These are phyloP conservation scores for Cryphonectria radicalis DNA, from an alignment of 2,329 filamentous ascomycete species.

Conservation along the genomic window DNA sequence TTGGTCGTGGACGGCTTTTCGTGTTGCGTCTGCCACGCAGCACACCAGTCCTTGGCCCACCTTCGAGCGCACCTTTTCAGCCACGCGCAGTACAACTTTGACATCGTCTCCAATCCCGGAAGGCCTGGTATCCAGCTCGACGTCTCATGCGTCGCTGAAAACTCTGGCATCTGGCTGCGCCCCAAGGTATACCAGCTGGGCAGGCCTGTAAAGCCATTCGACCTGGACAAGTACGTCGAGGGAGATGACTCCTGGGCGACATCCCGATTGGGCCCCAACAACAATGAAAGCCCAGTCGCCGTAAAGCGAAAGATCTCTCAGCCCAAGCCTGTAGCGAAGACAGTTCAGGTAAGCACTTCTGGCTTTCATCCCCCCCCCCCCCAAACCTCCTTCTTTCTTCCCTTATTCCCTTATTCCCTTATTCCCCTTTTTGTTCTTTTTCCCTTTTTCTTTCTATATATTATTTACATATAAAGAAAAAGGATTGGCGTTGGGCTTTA, in stretches of 20 bases:
- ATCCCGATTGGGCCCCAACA: slow-evolving; percentile 46
- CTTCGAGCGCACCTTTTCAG: slow-evolving; percentile 54
- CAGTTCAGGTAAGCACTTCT: slow-evolving; percentile 18
- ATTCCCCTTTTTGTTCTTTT: too few species aligned
- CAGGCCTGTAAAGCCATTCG: slow-evolving; percentile 48
- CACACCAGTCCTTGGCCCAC: slow-evolving; percentile 52
- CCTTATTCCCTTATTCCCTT: too few species aligned
- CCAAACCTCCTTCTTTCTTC: too few species aligned
- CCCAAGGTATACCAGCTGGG: slow-evolving; percentile 49
- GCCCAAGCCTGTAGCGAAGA: slow-evolving; percentile 13
- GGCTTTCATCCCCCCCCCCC: too few species aligned
- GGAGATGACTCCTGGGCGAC: slow-evolving; percentile 53
- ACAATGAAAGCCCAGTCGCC: slow-evolving; percentile 35
- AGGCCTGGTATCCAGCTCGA: slow-evolving; percentile 46
- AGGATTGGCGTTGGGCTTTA: background rate
- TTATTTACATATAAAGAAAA: too few species aligned
- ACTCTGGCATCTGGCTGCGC: slow-evolving; percentile 29
- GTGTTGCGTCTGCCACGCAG: slow-evolving; percentile 56
- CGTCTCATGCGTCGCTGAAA: slow-evolving; percentile 40
- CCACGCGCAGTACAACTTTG: slow-evolving; percentile 51
- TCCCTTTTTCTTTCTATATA: too few species aligned
- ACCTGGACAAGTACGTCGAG: slow-evolving; percentile 48
- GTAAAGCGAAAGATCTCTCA: slow-evolving; percentile 14
- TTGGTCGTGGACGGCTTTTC: slow-evolving; percentile 42
- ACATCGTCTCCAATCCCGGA: slow-evolving; percentile 44